These are phyloP conservation scores for Floccularia luteovirens DNA, from an alignment of 768 basidiomycete species.

Conservation along the genomic window DNA sequence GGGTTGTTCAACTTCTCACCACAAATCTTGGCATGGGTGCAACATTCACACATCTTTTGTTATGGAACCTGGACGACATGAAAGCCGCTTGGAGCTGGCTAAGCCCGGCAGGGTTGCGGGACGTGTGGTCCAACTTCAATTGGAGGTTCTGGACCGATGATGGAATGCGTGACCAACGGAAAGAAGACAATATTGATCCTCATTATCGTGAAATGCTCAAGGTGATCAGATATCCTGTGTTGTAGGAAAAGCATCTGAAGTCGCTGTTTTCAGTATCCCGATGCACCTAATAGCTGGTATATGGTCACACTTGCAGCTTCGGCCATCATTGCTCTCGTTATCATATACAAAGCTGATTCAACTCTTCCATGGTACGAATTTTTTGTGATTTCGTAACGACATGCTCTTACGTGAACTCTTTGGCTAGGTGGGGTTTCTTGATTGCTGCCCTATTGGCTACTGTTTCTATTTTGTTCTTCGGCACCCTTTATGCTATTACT, in stretches of 20 bases:
- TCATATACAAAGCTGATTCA: conserved; percentile 39
- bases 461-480: conserved; percentile 39
- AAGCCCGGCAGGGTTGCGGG: conserved; percentile 22
- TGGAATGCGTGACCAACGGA: conserved; percentile 23
- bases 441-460: conserved; percentile 33
- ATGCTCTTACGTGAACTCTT: too few species aligned
- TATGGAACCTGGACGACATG: conserved; percentile 37
- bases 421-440: conserved; percentile 46
- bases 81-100: conserved; percentile 38
- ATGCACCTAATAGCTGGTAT: conserved; percentile 55
- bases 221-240: conserved; percentile 12
- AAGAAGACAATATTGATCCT: conserved; percentile 28
- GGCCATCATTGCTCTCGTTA: conserved; percentile 31
- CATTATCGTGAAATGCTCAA: conserved; percentile 47
- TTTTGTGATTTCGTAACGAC: too few species aligned
- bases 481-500: conserved; percentile 36
- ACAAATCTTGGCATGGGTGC: conserved; percentile 41
- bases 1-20: conserved; percentile 34
- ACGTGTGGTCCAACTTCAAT: conserved; percentile 25
- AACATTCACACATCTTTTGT: conserved; percentile 37
- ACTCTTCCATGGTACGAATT: conserved; percentile 35
- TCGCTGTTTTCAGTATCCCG: conserved; percentile 31
- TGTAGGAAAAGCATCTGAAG: background rate
- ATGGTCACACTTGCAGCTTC: conserved; percentile 30
- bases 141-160: conserved; percentile 35